Evolutionary conservation across 2,329 filamentous ascomycete species (phyloP).

Genomic region (Byssothecium circinans): DNA sequence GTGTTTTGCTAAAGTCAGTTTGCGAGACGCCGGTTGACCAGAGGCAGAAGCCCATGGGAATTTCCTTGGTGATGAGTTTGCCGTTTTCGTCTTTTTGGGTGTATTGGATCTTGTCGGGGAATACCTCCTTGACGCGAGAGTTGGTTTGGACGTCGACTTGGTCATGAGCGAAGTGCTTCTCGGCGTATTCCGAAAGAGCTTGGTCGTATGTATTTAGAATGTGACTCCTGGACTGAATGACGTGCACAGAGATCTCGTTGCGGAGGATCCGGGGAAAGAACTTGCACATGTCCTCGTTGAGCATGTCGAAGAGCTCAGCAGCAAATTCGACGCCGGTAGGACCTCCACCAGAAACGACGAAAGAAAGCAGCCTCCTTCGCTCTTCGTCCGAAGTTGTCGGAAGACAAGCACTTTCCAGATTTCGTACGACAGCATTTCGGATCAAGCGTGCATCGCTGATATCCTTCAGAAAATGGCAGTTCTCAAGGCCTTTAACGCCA

Average conservation of each 20-base stretch:
- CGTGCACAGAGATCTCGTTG: conserved; percentile 95
- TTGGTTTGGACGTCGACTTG: conserved; percentile 91
- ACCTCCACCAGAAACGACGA: conserved; percentile 93
- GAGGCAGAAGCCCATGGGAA: conserved; percentile 93
- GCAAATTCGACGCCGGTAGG: conserved; percentile 98
- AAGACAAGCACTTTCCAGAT: conserved; percentile 88
- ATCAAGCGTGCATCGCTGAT: conserved; percentile 90
- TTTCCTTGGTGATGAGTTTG: conserved; percentile 79
- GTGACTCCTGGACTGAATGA: conserved; percentile 92
- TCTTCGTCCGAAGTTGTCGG: conserved; percentile 90
- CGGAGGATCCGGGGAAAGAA: conserved; percentile 88
- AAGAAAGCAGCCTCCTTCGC: conserved; percentile 82
- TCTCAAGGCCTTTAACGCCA: conserved; percentile 89
- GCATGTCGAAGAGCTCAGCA: conserved; percentile 90
- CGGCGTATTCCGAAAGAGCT: conserved; percentile 86
- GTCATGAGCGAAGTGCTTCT: conserved; percentile 87
- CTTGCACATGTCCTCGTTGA: conserved; percentile 87
- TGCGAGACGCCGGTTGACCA: conserved; percentile 97
- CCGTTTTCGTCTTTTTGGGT: conserved; percentile 77
- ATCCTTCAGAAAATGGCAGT: conserved; percentile 94
- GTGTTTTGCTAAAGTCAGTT: conserved; percentile 73
- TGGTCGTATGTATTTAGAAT: conserved; percentile 99
- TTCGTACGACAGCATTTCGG: conserved; percentile 83
- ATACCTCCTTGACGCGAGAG: conserved; percentile 87
- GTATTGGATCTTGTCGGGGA: conserved; percentile 81